phyloP scores from a whole-genome alignment of 2,329 filamentous ascomycete genomes.

The Botrytis aclada region DNA sequence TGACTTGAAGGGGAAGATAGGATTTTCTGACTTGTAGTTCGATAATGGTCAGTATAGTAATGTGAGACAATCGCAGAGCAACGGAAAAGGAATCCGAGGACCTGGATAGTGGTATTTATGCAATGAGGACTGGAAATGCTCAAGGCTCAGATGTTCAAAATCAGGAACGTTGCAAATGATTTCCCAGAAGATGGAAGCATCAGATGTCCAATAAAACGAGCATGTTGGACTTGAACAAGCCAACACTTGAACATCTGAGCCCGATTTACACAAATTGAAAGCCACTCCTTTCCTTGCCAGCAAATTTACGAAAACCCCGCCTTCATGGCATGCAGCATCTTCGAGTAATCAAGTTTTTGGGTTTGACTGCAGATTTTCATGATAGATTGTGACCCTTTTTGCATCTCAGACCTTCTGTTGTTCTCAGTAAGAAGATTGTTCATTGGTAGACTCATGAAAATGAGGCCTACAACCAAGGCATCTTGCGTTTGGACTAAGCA shows the following conservation, averaged over 20 bases:
- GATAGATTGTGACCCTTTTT: not conserved
- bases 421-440: not conserved
- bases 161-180: not conserved
- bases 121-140: not conserved
- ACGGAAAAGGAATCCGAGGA: not conserved
- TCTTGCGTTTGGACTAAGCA: not conserved
- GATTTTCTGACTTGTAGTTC: not conserved
- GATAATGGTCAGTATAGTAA: not conserved
- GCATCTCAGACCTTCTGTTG: not conserved
- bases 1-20: not conserved
- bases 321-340: not conserved
- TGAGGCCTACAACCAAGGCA: not conserved
- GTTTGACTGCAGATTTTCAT: not conserved
- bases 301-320: not conserved
- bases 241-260: not conserved
- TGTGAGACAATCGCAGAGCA: not conserved
- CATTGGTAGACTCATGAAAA: not conserved
- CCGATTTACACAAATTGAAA: not conserved
- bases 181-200: not conserved
- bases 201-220: not conserved
- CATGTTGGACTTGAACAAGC: not conserved
- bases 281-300: not conserved
- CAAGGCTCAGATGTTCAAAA: not conserved
- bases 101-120: accelerated
- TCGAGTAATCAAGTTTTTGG: not conserved